Conservation (phyloP, 2,329 filamentous ascomycete genomes). For the Xylaria multiplex region DNA sequence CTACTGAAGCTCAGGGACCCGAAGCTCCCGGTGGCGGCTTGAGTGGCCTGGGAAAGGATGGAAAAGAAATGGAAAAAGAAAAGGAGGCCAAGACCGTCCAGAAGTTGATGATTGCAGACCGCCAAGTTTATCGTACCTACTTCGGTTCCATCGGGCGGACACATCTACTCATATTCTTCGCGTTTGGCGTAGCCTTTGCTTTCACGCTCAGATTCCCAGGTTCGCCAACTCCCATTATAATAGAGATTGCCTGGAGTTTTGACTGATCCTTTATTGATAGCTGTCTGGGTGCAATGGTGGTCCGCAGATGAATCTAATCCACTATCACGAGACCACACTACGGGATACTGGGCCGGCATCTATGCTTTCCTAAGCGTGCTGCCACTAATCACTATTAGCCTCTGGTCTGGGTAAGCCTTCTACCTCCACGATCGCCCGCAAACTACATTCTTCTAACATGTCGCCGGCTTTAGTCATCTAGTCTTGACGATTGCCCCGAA, state of each 20-base stretch:
- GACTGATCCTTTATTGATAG: slow-evolving; percentile 24
- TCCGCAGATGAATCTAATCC: slow-evolving; percentile 35
- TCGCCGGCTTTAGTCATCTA: slow-evolving; percentile 56
- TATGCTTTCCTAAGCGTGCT: slow-evolving; percentile 34
- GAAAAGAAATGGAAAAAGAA: not conserved
- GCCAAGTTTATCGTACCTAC: slow-evolving; percentile 38
- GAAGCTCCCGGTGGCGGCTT: not conserved
- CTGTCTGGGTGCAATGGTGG: slow-evolving; percentile 45
- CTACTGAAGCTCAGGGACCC: slow-evolving; percentile 3
- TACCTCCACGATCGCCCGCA: not conserved
- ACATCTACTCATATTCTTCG: slow-evolving; percentile 35
- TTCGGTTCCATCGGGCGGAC: slow-evolving; percentile 35
- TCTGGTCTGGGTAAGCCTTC: slow-evolving; percentile 27
- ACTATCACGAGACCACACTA: slow-evolving; percentile 23
- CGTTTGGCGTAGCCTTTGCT: slow-evolving; percentile 29
- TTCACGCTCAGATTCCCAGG: slow-evolving; percentile 38
- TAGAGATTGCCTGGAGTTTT: not conserved
- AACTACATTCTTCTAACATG: slow-evolving; percentile 53
- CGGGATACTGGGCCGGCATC: slow-evolving; percentile 40
- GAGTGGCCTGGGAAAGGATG: not conserved
- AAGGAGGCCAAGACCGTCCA: not conserved
- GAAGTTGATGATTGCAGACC: slow-evolving; percentile 27
- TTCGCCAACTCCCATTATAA: slow-evolving; percentile 17
- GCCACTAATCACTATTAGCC: slow-evolving; percentile 23
- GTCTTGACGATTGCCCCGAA: slow-evolving; percentile 52